These are phyloP conservation scores for Ballota nigra DNA, from an alignment of 257 asterid species.

Conservation along the genomic window DNA sequence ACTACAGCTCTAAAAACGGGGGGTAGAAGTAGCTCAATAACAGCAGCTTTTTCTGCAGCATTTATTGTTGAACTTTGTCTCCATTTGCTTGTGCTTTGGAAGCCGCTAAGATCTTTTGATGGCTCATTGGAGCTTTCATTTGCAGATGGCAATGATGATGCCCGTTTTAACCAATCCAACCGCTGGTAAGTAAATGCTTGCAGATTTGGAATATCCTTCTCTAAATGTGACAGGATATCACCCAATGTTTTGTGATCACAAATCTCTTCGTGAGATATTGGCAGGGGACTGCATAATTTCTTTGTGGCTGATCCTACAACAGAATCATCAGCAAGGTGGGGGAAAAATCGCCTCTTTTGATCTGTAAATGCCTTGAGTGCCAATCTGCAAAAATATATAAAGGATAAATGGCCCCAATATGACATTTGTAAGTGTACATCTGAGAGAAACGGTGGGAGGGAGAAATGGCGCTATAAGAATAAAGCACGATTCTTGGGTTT, in stretches of 20 bases:
- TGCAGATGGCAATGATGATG: slow-evolving; percentile 59
- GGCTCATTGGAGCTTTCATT: slow-evolving; percentile 50
- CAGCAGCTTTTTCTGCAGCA: slow-evolving; percentile 64
- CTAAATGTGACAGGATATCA: slow-evolving; percentile 61
- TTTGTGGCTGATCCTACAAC: slow-evolving; percentile 54
- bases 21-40: slow-evolving; percentile 72
- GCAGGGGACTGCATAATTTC: slow-evolving; percentile 52
- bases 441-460: not conserved
- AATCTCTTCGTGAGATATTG: slow-evolving; percentile 47
- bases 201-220: slow-evolving; percentile 68
- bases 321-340: slow-evolving; percentile 69
- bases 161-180: slow-evolving; percentile 84
- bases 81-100: slow-evolving; percentile 50
- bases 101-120: slow-evolving; percentile 50
- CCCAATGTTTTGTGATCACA: slow-evolving; percentile 53
- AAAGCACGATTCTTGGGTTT: not conserved
- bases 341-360: slow-evolving; percentile 84
- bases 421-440: not conserved
- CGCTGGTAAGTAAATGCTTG: slow-evolving; percentile 71
- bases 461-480: not conserved
- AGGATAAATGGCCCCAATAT: not conserved
- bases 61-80: slow-evolving; percentile 53
- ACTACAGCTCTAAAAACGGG: slow-evolving; percentile 75
- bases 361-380: slow-evolving; percentile 93
- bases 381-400: slow-evolving; percentile 50